These are phyloP conservation scores for Alternaria novae-zelandiae DNA, from an alignment of 2,329 filamentous ascomycete genomes.

Conservation along the genomic window DNA sequence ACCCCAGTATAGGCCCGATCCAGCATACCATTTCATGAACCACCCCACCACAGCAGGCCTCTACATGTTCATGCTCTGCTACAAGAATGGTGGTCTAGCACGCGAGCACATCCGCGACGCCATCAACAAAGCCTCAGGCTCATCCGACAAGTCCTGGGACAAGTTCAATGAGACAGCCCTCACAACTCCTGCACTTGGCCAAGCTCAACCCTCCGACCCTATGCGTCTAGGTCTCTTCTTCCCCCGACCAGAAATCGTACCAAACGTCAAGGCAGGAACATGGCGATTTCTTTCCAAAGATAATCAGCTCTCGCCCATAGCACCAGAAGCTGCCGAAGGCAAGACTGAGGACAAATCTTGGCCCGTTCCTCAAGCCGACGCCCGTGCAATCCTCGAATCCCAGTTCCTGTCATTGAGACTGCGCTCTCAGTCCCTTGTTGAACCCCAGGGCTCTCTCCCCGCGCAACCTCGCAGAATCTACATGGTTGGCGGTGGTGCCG, in stretches of 20 bases:
- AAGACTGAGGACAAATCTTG: conserved; percentile 44
- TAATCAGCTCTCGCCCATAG: conserved; percentile 51
- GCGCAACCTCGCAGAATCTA: conserved; percentile 89
- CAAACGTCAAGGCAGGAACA: conserved; percentile 83
- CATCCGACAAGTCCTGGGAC: conserved; percentile 69
- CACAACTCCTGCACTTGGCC: conserved; percentile 71
- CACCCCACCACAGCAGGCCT: conserved; percentile 88
- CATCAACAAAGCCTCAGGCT: conserved; percentile 63
- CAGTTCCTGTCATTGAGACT: conserved; percentile 91
- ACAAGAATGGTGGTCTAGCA: conserved; percentile 96
- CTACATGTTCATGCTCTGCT: conserved; percentile 99
- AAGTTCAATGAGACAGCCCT: conserved; percentile 78
- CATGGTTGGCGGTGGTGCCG: conserved; percentile 89
- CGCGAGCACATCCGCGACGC: conserved; percentile 87
- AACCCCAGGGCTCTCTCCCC: conserved; percentile 65
- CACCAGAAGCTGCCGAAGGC: conserved; percentile 56
- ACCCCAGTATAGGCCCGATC: conserved; percentile 85
- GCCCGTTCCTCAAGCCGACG: conserved; percentile 70
- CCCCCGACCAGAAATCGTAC: conserved; percentile 92
- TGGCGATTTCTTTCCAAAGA: conserved; percentile 77
- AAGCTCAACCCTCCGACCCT: conserved; percentile 58
- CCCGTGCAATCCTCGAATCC: conserved; percentile 89
- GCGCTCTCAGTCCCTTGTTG: conserved; percentile 78
- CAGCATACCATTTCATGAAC: conserved; percentile 97
- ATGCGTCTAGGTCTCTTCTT: conserved; percentile 95